phyloP scores from a whole-genome alignment of 1,284 basidiomycete species.

The Exobasidium rhododendri region DNA sequence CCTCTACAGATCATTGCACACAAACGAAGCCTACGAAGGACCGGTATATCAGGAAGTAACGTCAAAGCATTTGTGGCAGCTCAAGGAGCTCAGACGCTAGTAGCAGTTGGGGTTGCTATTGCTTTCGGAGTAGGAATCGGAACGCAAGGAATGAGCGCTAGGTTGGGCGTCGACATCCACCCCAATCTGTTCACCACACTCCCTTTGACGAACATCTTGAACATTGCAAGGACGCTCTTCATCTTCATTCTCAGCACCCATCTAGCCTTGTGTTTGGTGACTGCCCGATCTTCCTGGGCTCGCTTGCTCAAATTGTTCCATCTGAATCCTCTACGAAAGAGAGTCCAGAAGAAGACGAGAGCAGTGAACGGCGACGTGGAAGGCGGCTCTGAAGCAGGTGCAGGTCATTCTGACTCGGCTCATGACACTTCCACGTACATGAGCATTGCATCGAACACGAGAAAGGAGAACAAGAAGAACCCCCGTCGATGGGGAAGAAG shows the following conservation, averaged over 20 bases:
- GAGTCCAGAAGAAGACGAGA: slow-evolving; percentile 8
- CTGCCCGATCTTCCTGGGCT: slow-evolving; percentile 48
- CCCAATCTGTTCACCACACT: slow-evolving; percentile 47
- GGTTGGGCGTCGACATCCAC: slow-evolving; percentile 29
- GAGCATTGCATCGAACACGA: background rate
- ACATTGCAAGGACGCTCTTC: slow-evolving; percentile 38
- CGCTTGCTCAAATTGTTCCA: slow-evolving; percentile 39
- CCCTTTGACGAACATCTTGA: slow-evolving; percentile 39
- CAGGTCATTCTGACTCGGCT: background rate
- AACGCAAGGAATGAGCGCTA: slow-evolving; percentile 31
- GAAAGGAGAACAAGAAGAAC: slow-evolving; percentile 10
- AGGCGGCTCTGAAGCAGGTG: background rate
- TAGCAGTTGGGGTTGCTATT: slow-evolving; percentile 32
- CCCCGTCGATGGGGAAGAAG: slow-evolving; percentile 36
- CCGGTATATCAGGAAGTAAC: slow-evolving; percentile 42
- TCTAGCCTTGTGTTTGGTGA: slow-evolving; percentile 43
- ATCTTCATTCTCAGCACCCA: slow-evolving; percentile 42
- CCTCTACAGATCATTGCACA: slow-evolving; percentile 51
- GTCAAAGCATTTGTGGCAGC: slow-evolving; percentile 45
- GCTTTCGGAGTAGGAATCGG: slow-evolving; percentile 42
- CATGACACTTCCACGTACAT: background rate
- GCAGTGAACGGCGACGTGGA: background rate
- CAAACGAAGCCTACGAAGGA: slow-evolving; percentile 43
- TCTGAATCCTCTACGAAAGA: slow-evolving; percentile 32
- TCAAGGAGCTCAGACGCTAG: slow-evolving; percentile 40